Evolutionary conservation across 1,284 basidiomycete genomes (phyloP).

Genomic region (Waitea zeae): DNA sequence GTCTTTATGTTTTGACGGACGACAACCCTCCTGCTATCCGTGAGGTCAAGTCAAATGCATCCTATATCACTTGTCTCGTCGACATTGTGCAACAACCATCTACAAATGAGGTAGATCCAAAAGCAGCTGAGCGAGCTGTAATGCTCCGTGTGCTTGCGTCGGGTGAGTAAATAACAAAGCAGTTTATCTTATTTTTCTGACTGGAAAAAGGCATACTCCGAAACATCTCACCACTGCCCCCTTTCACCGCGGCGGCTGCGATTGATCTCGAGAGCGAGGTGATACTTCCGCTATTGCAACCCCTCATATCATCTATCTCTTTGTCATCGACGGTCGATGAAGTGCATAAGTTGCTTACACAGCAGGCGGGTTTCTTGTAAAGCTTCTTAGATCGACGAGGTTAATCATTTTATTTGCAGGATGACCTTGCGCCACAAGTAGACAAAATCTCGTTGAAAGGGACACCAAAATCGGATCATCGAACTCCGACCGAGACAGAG

Average conservation of each 20-base stretch:
- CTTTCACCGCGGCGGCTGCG: slow-evolving; percentile 39
- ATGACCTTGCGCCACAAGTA: slow-evolving; percentile 31
- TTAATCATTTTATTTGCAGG: slow-evolving; percentile 15
- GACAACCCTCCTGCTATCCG: slow-evolving; percentile 61
- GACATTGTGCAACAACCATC: too few species aligned
- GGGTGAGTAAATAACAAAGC: too few species aligned
- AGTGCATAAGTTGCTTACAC: slow-evolving; percentile 36
- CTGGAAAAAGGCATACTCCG: slow-evolving; percentile 58
- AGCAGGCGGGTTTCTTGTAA: slow-evolving; percentile 23
- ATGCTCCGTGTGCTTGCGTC: slow-evolving; percentile 53
- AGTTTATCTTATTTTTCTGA: too few species aligned
- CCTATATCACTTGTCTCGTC: slow-evolving; percentile 55
- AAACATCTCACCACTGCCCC: slow-evolving; percentile 58
- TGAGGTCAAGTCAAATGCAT: slow-evolving; percentile 40
- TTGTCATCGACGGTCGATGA: slow-evolving; percentile 31
- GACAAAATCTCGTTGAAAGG: slow-evolving; percentile 42
- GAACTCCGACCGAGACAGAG: slow-evolving; percentile 44
- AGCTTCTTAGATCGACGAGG: slow-evolving; percentile 1
- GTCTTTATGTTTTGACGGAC: slow-evolving; percentile 79
- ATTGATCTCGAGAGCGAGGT: slow-evolving; percentile 58
- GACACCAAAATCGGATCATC: slow-evolving; percentile 56
- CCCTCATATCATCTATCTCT: slow-evolving; percentile 46
- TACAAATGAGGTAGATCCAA: slow-evolving; percentile 18
- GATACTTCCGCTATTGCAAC: slow-evolving; percentile 56
- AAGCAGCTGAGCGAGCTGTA: slow-evolving; percentile 27